phyloP scores from a whole-genome alignment of 768 basidiomycete species.

The Boletus barrowsii region DNA sequence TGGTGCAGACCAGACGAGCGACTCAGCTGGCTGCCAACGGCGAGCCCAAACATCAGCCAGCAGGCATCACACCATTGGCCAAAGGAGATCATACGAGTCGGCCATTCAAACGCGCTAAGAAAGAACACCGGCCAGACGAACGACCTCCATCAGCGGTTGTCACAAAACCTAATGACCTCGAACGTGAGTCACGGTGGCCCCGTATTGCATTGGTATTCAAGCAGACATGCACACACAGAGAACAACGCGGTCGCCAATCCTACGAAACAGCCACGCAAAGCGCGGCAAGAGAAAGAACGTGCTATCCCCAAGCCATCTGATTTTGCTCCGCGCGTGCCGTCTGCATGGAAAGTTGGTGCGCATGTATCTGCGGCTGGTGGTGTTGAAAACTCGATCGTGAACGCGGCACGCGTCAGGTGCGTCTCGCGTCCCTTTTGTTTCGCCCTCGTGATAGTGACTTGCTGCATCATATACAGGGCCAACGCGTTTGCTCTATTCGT shows the following conservation, averaged over 20 bases:
- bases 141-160: background rate
- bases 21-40: constrained; percentile 1
- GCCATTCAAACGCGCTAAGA: constrained; percentile 18
- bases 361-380: constrained; percentile 84
- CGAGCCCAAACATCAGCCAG: background rate
- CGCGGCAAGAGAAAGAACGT: constrained; percentile 8
- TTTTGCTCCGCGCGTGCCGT: constrained; percentile 29
- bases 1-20: constrained; percentile 26
- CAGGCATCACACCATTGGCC: background rate
- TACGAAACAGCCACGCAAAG: constrained; percentile 4
- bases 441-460: background rate
- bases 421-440: background rate
- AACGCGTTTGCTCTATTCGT: constrained; percentile 81
- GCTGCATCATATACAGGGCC: constrained; percentile 45
- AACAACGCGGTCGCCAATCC: background rate
- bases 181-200: constrained; percentile 10
- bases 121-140: background rate
- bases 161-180: background rate
- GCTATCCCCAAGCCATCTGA: constrained; percentile 22
- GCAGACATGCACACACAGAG: background rate
- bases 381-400: constrained; percentile 66
- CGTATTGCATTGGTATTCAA: background rate
- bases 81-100: background rate
- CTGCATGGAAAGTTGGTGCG: constrained; percentile 72
- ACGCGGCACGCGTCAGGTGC: constrained; percentile 72